phyloP scores from a whole-genome alignment of 768 basidiomycete species.

The Favolaschia claudopus region DNA sequence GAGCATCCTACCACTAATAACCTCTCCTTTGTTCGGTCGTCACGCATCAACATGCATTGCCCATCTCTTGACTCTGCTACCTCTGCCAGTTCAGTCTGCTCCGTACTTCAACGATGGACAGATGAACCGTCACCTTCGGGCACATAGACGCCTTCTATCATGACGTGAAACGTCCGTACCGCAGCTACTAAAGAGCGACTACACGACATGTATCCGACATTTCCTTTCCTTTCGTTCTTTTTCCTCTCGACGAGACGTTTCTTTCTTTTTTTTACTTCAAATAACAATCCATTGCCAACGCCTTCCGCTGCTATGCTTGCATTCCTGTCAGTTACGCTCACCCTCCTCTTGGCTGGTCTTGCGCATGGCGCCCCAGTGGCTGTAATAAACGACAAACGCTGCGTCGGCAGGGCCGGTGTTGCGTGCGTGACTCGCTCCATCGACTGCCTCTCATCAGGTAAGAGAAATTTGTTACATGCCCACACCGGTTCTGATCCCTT shows the following conservation, averaged over 20 bases:
- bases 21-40: too few relatives aligned
- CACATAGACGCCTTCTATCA: too few relatives aligned
- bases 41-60: too few relatives aligned
- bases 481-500: neutral
- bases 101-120: too few relatives aligned
- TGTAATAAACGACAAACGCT: slow-evolving; percentile 3
- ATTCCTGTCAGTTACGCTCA: slow-evolving; percentile 1
- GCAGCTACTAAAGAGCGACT: too few relatives aligned
- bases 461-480: neutral
- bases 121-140: too few relatives aligned
- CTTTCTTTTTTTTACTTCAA: neutral
- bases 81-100: too few relatives aligned
- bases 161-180: too few relatives aligned
- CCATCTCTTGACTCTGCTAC: too few relatives aligned
- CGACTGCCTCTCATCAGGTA: slow-evolving; percentile 11
- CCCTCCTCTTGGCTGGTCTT: slow-evolving; percentile 8
- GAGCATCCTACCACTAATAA: too few relatives aligned
- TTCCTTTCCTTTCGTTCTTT: neutral
- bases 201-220: too few relatives aligned
- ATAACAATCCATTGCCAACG: neutral
- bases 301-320: slow-evolving; percentile 18
- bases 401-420: slow-evolving; percentile 19
- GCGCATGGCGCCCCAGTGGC: slow-evolving; percentile 20
- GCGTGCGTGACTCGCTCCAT: slow-evolving; percentile 12
- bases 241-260: slow-evolving; percentile 23